phyloP scores from a whole-genome alignment of 805 yeast genomes.

The Torulaspora gathmanii region DNA sequence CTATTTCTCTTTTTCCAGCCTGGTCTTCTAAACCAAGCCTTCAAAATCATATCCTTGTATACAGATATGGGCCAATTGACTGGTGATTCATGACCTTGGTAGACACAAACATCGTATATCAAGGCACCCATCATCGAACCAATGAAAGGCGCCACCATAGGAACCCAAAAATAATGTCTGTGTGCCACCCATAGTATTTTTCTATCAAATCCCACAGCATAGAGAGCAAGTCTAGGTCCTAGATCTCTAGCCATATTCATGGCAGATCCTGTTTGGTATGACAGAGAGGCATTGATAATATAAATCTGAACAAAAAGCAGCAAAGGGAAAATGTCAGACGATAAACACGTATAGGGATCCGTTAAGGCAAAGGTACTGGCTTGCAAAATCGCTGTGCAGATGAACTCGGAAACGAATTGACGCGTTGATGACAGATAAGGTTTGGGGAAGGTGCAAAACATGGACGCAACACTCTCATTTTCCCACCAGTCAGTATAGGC shows the following conservation, averaged over 20 bases:
- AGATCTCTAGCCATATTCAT: constrained; percentile 52
- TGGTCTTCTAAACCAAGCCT: constrained; percentile 34
- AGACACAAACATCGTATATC: constrained; percentile 48
- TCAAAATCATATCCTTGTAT: constrained; percentile 20
- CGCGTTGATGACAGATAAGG: constrained; percentile 40
- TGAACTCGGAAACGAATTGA: constrained; percentile 46
- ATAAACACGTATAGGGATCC: constrained; percentile 46
- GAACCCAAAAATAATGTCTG: constrained; percentile 50
- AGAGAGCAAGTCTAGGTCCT: constrained; percentile 49
- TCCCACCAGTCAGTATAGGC: constrained; percentile 29
- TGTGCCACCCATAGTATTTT: constrained; percentile 37
- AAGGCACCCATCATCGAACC: constrained; percentile 48
- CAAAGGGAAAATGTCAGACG: constrained; percentile 45
- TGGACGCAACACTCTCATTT: constrained; percentile 37
- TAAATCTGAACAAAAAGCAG: constrained; percentile 44
- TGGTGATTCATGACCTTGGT: constrained; percentile 50
- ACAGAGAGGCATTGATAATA: constrained; percentile 45
- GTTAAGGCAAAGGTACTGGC: constrained; percentile 48
- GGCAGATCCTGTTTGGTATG: constrained; percentile 53
- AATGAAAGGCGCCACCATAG: constrained; percentile 46
- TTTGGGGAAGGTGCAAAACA: constrained; percentile 46
- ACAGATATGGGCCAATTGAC: constrained; percentile 41
- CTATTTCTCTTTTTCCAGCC: constrained; percentile 28
- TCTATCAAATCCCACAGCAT: constrained; percentile 45
- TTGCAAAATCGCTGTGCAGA: constrained; percentile 43